A percentile compares a stretch with the other conserved stretches of the same genome.
Conservation (phyloP, 2,329 filamentous ascomycete genomes). For the Colletotrichum neosansevieriae region DNA sequence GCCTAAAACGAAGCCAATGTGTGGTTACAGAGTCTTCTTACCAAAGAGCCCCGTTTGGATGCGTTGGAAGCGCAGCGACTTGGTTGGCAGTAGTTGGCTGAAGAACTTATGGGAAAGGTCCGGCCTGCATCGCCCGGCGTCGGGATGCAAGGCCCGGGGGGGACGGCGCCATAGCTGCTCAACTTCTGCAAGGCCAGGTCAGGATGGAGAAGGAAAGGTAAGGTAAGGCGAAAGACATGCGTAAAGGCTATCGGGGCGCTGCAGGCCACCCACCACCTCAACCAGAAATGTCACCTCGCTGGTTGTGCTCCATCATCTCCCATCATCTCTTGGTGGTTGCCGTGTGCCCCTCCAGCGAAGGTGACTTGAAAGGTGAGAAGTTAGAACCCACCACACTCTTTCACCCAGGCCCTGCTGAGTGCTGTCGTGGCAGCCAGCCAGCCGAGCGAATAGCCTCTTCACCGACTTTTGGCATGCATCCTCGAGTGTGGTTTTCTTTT, state of each 20-base stretch:
- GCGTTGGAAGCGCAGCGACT: conserved; percentile 7
- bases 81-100: conserved; percentile 7
- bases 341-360: not conserved
- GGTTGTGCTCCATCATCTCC: not conserved
- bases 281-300: not conserved
- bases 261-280: not conserved
- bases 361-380: not conserved
- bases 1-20: not conserved
- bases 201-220: not conserved
- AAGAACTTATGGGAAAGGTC: not conserved
- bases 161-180: not conserved
- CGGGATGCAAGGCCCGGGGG: not conserved
- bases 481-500: not conserved
- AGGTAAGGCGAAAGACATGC: not conserved
- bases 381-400: conserved; percentile 5
- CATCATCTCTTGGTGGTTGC: conserved; percentile 14
- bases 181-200: not conserved
- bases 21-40: conserved; percentile 1
- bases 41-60: not conserved
- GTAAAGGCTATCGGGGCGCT: conserved; percentile 15
- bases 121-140: not conserved
- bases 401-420: conserved; percentile 1
- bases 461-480: conserved; percentile 39
- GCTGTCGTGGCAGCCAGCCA: conserved; percentile 36
- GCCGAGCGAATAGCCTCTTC: conserved; percentile 32